phyloP scores from a whole-genome alignment of 1,284 basidiomycete genomes.

The Cerioporus squamosus region DNA sequence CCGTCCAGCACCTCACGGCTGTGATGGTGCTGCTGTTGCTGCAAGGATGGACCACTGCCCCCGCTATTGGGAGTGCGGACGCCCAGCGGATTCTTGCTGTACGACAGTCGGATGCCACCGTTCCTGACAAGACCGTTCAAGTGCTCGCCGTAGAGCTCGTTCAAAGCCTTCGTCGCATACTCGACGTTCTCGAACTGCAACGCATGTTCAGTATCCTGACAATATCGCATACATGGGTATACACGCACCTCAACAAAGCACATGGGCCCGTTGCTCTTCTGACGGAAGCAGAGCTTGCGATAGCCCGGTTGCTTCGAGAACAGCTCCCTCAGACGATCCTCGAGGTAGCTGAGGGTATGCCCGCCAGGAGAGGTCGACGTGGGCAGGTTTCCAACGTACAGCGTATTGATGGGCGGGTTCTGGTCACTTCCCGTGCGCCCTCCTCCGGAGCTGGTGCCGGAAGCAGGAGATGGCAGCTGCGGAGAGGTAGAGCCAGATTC shows the following conservation, averaged over 20 bases:
- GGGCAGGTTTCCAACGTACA: constrained; percentile 94
- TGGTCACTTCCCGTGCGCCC: constrained; percentile 79
- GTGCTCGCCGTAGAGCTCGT: constrained; percentile 90
- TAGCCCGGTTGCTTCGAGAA: constrained; percentile 85
- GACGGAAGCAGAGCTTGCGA: constrained; percentile 91
- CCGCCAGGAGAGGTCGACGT: constrained; percentile 68
- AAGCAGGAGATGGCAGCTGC: constrained; percentile 49
- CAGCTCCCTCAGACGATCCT: constrained; percentile 82
- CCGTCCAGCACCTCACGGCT: constrained; percentile 29
- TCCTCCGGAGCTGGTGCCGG: constrained; percentile 43
- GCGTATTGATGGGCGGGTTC: constrained; percentile 93
- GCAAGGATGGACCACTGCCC: constrained; percentile 47
- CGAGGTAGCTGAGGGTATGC: constrained; percentile 78
- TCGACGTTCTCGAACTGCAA: constrained; percentile 88
- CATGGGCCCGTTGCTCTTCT: constrained; percentile 97
- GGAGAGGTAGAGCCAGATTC: constrained; percentile 50
- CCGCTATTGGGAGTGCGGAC: constrained; percentile 79
- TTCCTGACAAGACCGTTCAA: constrained; percentile 92
- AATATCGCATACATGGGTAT: background rate
- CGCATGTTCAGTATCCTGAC: constrained; percentile 14
- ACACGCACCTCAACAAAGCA: constrained; percentile 88
- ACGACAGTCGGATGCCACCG: constrained; percentile 93
- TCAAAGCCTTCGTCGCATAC: constrained; percentile 83
- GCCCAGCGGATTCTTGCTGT: constrained; percentile 94
- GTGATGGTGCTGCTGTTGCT: constrained; percentile 61